Evolutionary conservation across 1,284 basidiomycete genomes (phyloP), one percentile per base, ranked within the genome.

Genomic region (Vanrija sp.): DNA sequence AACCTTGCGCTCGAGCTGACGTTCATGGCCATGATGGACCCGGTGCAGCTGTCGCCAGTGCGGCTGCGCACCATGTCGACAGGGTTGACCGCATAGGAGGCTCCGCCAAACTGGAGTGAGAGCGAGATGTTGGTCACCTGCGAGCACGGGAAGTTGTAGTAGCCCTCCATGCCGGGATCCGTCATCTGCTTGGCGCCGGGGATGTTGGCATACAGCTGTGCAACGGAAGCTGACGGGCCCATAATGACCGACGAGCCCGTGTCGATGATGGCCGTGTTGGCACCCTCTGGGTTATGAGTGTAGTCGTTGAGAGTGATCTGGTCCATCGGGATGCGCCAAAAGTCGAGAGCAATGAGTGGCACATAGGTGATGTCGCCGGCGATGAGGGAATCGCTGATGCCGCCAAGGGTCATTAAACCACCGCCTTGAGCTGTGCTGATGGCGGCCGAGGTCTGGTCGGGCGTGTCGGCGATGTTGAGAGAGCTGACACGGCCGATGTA

Each of bases 231-330:
- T 1, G 82, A 20, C 0, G 94, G 93, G 0, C 88, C 91, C 8
- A 89, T 92, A 45, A 97, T 82, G 41, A 96, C 83, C 0, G 93
- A 95, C 2, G 93, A 96, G 52, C 93, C 93, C 0, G 78, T 97
- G 62, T 80, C 79, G 62, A 80, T 75, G 16, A 70, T 75, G 25
- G 56, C 52, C 24, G 60, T 64, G 41, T 65, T 60, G 15, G n/a
- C 5, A 2, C 68, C 65, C 5, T 45, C 49, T 2, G 78, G 59
- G 19, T 60, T 61, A 54, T 79, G 61, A 12, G 61, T 56, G 4
- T 67, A 60, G 35, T 78, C 79, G 49, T 78, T 75, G 41, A 80
- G 69, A 0, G 63, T 60, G 43, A 81, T 62, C 18, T 61, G 58
- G 36, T 52, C 65, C 59, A 75, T 72, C 1, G 65, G 63, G 36